Evolutionary conservation across 345 rosid species (phyloP).

Genomic region (Leavenworthia alabamica): DNA sequence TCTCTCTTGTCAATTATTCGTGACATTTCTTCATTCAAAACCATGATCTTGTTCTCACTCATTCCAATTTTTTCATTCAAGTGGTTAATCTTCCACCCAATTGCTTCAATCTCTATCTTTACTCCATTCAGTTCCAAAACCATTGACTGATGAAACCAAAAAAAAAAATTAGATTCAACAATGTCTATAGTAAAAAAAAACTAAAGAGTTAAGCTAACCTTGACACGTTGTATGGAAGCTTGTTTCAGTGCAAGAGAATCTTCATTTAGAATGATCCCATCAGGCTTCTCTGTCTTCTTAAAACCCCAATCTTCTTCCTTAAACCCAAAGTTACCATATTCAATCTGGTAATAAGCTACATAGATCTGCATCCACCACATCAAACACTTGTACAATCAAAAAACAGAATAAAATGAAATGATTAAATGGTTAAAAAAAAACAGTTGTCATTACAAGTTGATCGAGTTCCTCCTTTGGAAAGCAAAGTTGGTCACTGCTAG

Average conservation of each 20-base stretch:
- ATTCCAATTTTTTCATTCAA: slow-evolving; percentile 42
- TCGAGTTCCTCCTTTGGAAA: slow-evolving; percentile 86
- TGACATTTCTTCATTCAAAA: slow-evolving; percentile 43
- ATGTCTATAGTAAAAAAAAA: neutral
- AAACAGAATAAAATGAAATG: too few species aligned
- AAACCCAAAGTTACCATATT: slow-evolving; percentile 71
- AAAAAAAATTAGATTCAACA: slow-evolving; percentile 14
- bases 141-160: slow-evolving; percentile 37
- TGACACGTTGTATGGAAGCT: slow-evolving; percentile 58
- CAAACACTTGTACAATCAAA: slow-evolving; percentile 2
- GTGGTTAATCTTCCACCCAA: slow-evolving; percentile 41
- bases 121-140: slow-evolving; percentile 71
- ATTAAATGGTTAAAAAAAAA: neutral
- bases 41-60: slow-evolving; percentile 38
- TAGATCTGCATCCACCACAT: slow-evolving; percentile 48
- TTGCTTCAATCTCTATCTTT: slow-evolving; percentile 62
- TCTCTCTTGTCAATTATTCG: slow-evolving; percentile 46
- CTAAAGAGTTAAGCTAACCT: slow-evolving; percentile 38
- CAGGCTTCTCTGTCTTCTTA: slow-evolving; percentile 61
- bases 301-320: slow-evolving; percentile 73
- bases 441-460: slow-evolving; percentile 44
- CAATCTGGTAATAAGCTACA: slow-evolving; percentile 60
- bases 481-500: slow-evolving; percentile 37
- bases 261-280: slow-evolving; percentile 56
- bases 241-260: slow-evolving; percentile 74